These are phyloP conservation scores for Prunus campanulata DNA, from an alignment of 306 rosid genomes.

Conservation along the genomic window DNA sequence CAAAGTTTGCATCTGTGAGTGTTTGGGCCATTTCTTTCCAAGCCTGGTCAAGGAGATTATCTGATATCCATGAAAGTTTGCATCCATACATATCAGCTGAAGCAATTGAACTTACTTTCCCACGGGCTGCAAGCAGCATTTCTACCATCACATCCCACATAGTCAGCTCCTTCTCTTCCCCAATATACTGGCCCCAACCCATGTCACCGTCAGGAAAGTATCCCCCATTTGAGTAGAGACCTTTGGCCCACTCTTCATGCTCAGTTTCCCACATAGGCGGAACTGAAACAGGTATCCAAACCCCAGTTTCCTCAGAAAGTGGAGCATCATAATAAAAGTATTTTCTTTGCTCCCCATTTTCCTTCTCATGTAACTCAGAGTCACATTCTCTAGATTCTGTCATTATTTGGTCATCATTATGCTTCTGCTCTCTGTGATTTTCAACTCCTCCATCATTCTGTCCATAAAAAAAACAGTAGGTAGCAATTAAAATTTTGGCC, in stretches of 20 bases:
- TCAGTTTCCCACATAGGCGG: constrained; percentile 90
- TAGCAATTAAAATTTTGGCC: neutral
- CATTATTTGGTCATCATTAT: constrained; percentile 23
- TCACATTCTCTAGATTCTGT: constrained; percentile 29
- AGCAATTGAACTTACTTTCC: constrained; percentile 68
- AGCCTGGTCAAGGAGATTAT: constrained; percentile 78
- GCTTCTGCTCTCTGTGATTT: constrained; percentile 19
- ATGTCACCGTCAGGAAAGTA: constrained; percentile 84
- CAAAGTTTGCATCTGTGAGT: constrained; percentile 70
- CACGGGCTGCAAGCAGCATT: constrained; percentile 82
- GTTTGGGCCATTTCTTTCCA: constrained; percentile 95
- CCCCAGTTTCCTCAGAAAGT: constrained; percentile 77
- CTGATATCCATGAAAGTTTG: constrained; percentile 60
- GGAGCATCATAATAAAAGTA: constrained; percentile 80
- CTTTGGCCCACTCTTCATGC: constrained; percentile 66
- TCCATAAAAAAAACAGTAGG: constrained; percentile 15
- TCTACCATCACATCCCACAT: constrained; percentile 97
- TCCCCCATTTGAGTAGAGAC: constrained; percentile 68
- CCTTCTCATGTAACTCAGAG: constrained; percentile 32
- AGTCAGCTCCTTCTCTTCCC: constrained; percentile 81
- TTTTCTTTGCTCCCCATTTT: constrained; percentile 40
- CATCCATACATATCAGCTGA: constrained; percentile 50
- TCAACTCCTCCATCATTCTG: constrained; percentile 38
- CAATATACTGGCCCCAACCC: constrained; percentile 74
- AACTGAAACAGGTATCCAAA: constrained; percentile 96